phyloP scores from a whole-genome alignment of 2,329 filamentous ascomycete species.

The Elsinoe perseae region DNA sequence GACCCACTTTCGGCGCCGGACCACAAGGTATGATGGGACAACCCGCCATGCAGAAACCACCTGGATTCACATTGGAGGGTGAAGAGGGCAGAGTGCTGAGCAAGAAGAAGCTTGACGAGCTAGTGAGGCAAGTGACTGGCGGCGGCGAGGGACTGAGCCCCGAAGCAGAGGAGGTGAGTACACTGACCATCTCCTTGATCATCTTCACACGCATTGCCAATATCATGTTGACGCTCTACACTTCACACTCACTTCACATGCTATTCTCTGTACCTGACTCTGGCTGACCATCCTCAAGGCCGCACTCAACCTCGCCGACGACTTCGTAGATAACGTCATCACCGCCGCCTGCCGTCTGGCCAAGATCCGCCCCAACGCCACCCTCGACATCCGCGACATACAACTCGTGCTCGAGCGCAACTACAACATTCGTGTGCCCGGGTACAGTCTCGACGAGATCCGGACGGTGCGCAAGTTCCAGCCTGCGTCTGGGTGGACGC shows the following conservation, averaged over 20 bases:
- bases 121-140: conserved; percentile 88
- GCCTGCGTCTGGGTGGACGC: conserved; percentile 80
- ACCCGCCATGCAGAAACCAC: conserved; percentile 73
- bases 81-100: conserved; percentile 90
- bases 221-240: neutral
- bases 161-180: conserved; percentile 85
- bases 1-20: conserved; percentile 79
- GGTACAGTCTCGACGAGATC: conserved; percentile 89
- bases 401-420: conserved; percentile 52
- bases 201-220: conserved; percentile 19
- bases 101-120: conserved; percentile 94
- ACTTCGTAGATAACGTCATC: conserved; percentile 89
- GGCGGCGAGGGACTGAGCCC: conserved; percentile 72
- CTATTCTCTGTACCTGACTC: neutral
- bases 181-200: neutral
- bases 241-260: neutral
- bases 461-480: conserved; percentile 90
- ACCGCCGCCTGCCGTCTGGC: conserved; percentile 81
- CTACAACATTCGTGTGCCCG: conserved; percentile 74
- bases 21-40: conserved; percentile 79
- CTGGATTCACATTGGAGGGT: conserved; percentile 78
- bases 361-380: conserved; percentile 83
- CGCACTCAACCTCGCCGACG: conserved; percentile 80
- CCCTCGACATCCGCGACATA: conserved; percentile 69
- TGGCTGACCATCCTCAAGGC: conserved; percentile 47